Base-by-base conservation (phyloP, 2,329 filamentous ascomycete species). In the Neobulgaria alba region DNA sequence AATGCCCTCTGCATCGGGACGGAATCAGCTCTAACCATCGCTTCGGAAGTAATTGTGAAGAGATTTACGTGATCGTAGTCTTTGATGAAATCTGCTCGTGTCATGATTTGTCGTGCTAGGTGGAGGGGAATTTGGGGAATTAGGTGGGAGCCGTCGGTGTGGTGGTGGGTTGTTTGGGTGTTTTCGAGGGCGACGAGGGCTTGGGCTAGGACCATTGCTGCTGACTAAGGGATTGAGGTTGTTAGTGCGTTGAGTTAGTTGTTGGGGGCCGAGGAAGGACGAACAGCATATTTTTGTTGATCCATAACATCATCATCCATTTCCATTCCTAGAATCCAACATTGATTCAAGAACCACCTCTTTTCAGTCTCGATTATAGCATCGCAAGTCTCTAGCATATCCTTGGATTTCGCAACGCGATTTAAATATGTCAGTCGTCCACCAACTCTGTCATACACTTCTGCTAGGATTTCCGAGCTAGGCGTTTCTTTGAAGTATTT, bases 231-330 rank as follows among this genome's bases (percentile, higher is more conserved):
- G 21, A 14, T 17, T 33, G n/a, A 21, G 31, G 10, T 15, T 20
- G 33, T 23, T 10, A 18, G n/a, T 1, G 29, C 18, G 12, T 8
- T 12, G 32, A 16, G 10, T 23, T 26, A 19, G 9, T 9, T 14
- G 16, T 16, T 8, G 12, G 19, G 21, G 23, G 17, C 21, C 29
- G 37, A 17, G 14, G 15, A 23, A 9, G 29, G 21, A 75, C 80
- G 65, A 68, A 87, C 83, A 33, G 89, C 86, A 70, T 87, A 95
- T 62, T 96, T 95, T 60, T 96, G 88, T 62, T 95, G 85, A 57
- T 95, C 87, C 82, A 96, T 96, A 52, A 95, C 92, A 59, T 98
- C 92, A 63, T 96, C 92, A 53, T 96, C 92, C 82, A 83, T 88
- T 48, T 81, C 79, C 46, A 66, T 68, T 14, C 84, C 84, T 1